A percentile compares a stretch with the other conserved stretches of the same genome.
Evolutionary conservation across 2,329 filamentous ascomycete species (phyloP).

Genomic region (Escovopsis sp.): DNA sequence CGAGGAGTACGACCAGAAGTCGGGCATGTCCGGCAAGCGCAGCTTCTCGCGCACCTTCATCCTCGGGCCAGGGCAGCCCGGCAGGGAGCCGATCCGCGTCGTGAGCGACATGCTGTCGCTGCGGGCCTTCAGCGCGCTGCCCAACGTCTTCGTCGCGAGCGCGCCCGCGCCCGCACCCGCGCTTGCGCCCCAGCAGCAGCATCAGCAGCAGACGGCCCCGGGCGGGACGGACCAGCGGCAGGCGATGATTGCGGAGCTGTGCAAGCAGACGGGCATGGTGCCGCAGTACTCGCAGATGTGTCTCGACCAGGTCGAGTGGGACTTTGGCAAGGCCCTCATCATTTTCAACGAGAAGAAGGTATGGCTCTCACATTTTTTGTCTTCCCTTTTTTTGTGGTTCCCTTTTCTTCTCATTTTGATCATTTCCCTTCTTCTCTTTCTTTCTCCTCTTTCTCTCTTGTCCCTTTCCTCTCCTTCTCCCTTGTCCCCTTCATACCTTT

Average conservation of each 20-base stretch:
- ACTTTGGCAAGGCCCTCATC: conserved; percentile 58
- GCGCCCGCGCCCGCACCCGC: background rate
- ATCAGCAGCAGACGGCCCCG: conserved; percentile 7
- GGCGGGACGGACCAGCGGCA: conserved; percentile 40
- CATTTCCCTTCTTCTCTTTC: too few species aligned
- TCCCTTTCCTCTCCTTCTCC: too few species aligned
- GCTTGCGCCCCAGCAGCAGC: conserved; percentile 5
- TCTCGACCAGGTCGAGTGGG: conserved; percentile 64
- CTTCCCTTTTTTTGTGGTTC: too few species aligned
- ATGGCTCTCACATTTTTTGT: conserved; percentile 13
- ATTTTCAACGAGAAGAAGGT: conserved; percentile 68
- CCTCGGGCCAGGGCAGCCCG: conserved; percentile 57
- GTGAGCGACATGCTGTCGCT: conserved; percentile 67
- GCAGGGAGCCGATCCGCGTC: conserved; percentile 53
- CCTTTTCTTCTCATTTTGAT: too few species aligned
- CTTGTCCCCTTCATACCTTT: too few species aligned
- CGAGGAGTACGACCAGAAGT: conserved; percentile 51
- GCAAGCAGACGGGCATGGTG: conserved; percentile 67
- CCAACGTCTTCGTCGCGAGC: conserved; percentile 25
- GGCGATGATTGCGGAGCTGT: conserved; percentile 60
- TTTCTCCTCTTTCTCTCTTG: too few species aligned
- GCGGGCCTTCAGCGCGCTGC: conserved; percentile 45
- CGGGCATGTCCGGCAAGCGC: conserved; percentile 45
- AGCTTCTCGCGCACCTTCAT: conserved; percentile 75
- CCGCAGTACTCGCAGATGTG: conserved; percentile 68